Base-by-base conservation (phyloP, 2,329 filamentous ascomycete species). In the Phialophora expanda region DNA sequence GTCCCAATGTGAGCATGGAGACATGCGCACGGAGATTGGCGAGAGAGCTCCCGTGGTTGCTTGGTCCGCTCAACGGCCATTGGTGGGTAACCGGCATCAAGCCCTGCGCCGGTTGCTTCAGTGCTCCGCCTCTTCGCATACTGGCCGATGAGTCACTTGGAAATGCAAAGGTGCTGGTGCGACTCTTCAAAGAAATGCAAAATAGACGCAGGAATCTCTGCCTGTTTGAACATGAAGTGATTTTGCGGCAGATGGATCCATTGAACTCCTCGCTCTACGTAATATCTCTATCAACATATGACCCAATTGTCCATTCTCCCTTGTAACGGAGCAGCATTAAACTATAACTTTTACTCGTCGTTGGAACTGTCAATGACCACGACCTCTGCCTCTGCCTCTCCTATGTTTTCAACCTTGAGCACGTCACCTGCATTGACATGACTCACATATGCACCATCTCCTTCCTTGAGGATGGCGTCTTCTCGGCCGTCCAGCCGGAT, bases 401-500 rank as follows among this genome's bases (percentile, higher is more conserved):
- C 89, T 41, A 91, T 81, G 73, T 86, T 90, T 78, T 91, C 88
- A 38, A 91, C 82, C 1, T 77, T 78, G 44, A 91, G 77, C 72
- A 84, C 84, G 75, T 91, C 89, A 0, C 88, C 89, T 9, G 83
- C 85, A 72, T 84, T 85, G 11, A 91, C 83, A 14, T 78, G 78
- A 6, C 89, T 87, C 6, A 96, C 80, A 77, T 91, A 95, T 0
- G 90, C 91, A 17, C 91, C 92, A 78, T 96, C 92, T 0, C 92
- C 92, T 78, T 96, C 92, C 0, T 80, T 81, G 20, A 96, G 76
- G 17, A 90, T 80, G 0, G 86, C 85, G 68, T 90, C 87, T 53
- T 90, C 87, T 64, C 87, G 80, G 1, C 87, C 87, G 73, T 84
- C 90, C 72, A 89, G 80, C 70, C 85, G 85, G 66, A 96, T 86